A percentile compares a stretch with the other conserved stretches of the same genome.
These are phyloP conservation scores for Arthrocladium fulminans DNA, from an alignment of 2,329 filamentous ascomycete genomes.

Conservation along the genomic window DNA sequence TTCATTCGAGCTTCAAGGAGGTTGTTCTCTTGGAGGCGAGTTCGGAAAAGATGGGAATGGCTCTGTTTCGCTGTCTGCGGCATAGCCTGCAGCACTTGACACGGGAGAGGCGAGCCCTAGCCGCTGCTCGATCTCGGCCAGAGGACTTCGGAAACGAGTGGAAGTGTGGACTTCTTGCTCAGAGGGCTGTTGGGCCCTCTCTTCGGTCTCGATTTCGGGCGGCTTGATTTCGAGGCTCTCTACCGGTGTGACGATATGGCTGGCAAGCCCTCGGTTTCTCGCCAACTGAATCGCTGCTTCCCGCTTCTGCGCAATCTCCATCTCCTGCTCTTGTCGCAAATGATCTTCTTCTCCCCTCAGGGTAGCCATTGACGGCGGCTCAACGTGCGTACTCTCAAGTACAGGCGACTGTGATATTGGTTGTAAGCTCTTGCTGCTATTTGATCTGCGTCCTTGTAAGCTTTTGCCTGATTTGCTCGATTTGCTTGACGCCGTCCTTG, in stretches of 20 bases:
- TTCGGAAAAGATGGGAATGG: conserved; percentile 7
- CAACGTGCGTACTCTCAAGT: conserved; percentile 8
- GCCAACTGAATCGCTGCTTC: conserved; percentile 49
- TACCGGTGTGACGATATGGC: background rate
- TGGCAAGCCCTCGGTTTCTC: background rate
- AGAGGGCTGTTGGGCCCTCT: background rate
- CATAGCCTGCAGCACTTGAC: background rate
- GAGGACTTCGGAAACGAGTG: background rate
- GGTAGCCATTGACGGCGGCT: conserved; percentile 44
- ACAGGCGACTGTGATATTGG: conserved; percentile 6
- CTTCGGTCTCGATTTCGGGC: background rate
- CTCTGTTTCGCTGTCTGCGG: conserved; percentile 4
- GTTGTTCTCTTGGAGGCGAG: conserved; percentile 1
- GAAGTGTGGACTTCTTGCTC: background rate
- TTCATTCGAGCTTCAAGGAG: background rate
- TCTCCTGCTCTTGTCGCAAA: conserved; percentile 47
- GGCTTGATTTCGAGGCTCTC: conserved; percentile 2
- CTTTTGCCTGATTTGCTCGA: conserved; percentile 42
- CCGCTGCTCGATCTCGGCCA: background rate
- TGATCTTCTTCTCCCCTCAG: conserved; percentile 51
- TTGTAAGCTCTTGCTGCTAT: conserved; percentile 23
- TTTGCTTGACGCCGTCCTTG: conserved; percentile 29
- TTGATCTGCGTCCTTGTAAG: conserved; percentile 26
- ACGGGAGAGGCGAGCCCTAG: background rate
- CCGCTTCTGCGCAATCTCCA: conserved; percentile 44